Evolutionary conservation across 2,329 filamentous ascomycete species (phyloP).

Genomic region (Pseudogymnoascus pannorum): DNA sequence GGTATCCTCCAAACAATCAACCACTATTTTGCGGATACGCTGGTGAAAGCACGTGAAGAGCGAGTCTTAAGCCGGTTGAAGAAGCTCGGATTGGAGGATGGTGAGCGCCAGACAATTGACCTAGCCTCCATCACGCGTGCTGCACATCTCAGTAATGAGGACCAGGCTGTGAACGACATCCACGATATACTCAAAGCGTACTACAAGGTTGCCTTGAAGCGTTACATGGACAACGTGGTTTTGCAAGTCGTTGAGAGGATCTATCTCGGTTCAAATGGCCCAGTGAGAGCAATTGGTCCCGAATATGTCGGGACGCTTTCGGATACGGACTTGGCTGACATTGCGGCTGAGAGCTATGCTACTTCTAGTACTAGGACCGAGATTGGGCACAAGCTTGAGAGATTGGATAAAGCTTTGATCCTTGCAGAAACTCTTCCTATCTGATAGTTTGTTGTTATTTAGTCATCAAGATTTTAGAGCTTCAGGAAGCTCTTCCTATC

Average conservation of each 20-base stretch:
- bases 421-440: neutral
- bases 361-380: neutral
- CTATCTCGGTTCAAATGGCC: constrained; percentile 4
- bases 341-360: neutral
- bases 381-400: neutral
- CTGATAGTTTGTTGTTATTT: too few relatives aligned
- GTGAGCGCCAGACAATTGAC: neutral
- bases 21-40: constrained; percentile 6
- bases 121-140: neutral
- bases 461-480: too few relatives aligned
- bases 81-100: neutral
- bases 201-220: constrained; percentile 1
- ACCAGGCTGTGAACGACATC: constrained; percentile 10
- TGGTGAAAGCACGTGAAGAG: neutral
- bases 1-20: constrained; percentile 9
- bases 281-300: neutral
- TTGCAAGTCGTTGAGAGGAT: constrained; percentile 2
- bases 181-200: constrained; percentile 17
- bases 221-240: neutral
- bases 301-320: constrained; percentile 40
- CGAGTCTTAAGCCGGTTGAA: constrained; percentile 11
- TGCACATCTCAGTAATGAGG: neutral
- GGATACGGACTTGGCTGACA: constrained; percentile 54
- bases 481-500: neutral
- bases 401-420: neutral